Evolutionary conservation across 164 flowering plant species (phyloP).

Genomic region (Pachysandra terminalis): DNA sequence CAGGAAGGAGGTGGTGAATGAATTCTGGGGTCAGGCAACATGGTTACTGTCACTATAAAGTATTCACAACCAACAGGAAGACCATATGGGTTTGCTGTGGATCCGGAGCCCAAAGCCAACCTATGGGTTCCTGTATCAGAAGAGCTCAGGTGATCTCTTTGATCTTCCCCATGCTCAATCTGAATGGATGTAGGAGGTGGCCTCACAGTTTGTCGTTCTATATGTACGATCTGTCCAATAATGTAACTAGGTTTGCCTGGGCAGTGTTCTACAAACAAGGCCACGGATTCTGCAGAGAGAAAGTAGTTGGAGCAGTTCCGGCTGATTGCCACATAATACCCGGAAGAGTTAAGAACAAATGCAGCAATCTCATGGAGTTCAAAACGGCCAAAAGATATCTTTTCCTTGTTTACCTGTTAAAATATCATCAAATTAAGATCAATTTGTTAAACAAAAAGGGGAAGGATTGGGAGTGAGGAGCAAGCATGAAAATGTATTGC

Average conservation of each 20-base stretch:
- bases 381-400: slow-evolving; percentile 78
- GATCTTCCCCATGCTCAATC: slow-evolving; percentile 35
- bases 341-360: slow-evolving; percentile 68
- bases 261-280: slow-evolving; percentile 74
- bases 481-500: not conserved
- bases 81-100: slow-evolving; percentile 53
- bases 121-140: slow-evolving; percentile 41
- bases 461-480: not conserved
- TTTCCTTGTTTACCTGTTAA: slow-evolving; percentile 88
- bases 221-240: slow-evolving; percentile 94
- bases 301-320: slow-evolving; percentile 76
- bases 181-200: slow-evolving; percentile 20
- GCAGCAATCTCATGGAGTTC: slow-evolving; percentile 95
- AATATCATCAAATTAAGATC: not conserved
- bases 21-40: slow-evolving; percentile 81
- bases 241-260: slow-evolving; percentile 69
- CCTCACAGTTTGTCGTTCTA: slow-evolving; percentile 67
- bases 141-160: slow-evolving; percentile 37
- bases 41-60: slow-evolving; percentile 88
- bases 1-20: slow-evolving; percentile 79
- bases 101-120: slow-evolving; percentile 35
- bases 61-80: slow-evolving; percentile 88
- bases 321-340: slow-evolving; percentile 86
- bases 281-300: slow-evolving; percentile 88
- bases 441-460: not conserved